Conservation (phyloP, 2,329 filamentous ascomycete genomes). For the Trichocomaceae sp. region DNA sequence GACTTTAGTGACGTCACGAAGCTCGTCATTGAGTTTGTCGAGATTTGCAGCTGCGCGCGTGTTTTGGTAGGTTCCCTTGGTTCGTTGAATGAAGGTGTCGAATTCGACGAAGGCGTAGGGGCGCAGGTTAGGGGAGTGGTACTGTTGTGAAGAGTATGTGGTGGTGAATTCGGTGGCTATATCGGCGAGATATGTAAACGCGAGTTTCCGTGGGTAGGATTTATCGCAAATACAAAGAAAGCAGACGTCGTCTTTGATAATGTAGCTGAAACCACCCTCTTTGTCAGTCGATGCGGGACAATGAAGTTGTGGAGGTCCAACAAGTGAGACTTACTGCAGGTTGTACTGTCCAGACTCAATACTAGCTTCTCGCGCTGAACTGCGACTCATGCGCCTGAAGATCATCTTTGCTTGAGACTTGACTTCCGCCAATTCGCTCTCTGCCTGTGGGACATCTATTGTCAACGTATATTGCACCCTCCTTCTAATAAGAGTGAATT, state of each 20-base stretch:
- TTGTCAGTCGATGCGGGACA: background rate
- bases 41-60: slow-evolving; percentile 85
- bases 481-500: too few species aligned
- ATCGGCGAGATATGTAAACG: slow-evolving; percentile 96
- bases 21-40: slow-evolving; percentile 91
- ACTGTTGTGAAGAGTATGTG: slow-evolving; percentile 68
- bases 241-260: slow-evolving; percentile 74
- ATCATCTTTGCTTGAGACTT: slow-evolving; percentile 88
- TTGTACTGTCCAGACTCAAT: slow-evolving; percentile 81
- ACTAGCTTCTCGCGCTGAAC: slow-evolving; percentile 81
- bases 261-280: slow-evolving; percentile 56
- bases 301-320: background rate
- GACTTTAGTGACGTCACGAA: slow-evolving; percentile 95
- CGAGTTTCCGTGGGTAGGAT: slow-evolving; percentile 93
- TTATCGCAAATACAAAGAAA: slow-evolving; percentile 92
- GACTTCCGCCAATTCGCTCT: slow-evolving; percentile 73
- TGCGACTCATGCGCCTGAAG: slow-evolving; percentile 78
- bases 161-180: slow-evolving; percentile 84
- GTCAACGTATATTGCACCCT: background rate
- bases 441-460: slow-evolving; percentile 43
- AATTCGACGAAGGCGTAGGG: slow-evolving; percentile 98
- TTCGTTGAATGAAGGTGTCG: slow-evolving; percentile 91
- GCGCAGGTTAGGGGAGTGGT: slow-evolving; percentile 66
- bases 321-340: slow-evolving; percentile 61
- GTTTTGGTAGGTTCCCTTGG: slow-evolving; percentile 90